A percentile compares a stretch with the other conserved stretches of the same genome.
phyloP scores from a whole-genome alignment of 2,329 filamentous ascomycete species.

The Cryphonectria nitschkei region DNA sequence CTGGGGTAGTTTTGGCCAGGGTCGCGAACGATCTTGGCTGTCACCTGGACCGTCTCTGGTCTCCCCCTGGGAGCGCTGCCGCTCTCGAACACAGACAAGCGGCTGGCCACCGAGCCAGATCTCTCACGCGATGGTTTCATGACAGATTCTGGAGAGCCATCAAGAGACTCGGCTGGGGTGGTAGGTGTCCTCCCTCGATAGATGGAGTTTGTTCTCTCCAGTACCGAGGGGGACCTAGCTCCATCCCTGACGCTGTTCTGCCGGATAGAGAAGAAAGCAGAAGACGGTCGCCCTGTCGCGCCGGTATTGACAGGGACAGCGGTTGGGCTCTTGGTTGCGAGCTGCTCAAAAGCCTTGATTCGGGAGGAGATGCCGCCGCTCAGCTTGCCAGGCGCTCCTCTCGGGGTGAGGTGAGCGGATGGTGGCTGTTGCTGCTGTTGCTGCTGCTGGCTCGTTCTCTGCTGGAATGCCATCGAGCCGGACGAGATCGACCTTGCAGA shows the following conservation, averaged over 20 bases:
- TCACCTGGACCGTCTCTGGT: slow-evolving; percentile 85
- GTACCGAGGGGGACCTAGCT: slow-evolving; percentile 50
- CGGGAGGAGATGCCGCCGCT: slow-evolving; percentile 91
- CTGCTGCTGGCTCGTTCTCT: slow-evolving; percentile 57
- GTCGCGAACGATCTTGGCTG: slow-evolving; percentile 79
- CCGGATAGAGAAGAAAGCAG: slow-evolving; percentile 63
- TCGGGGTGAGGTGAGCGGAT: slow-evolving; percentile 58
- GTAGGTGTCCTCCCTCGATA: slow-evolving; percentile 40
- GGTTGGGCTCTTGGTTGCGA: slow-evolving; percentile 52
- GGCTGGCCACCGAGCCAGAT: slow-evolving; percentile 58
- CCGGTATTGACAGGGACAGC: slow-evolving; percentile 29
- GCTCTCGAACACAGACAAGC: slow-evolving; percentile 60
- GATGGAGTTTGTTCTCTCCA: slow-evolving; percentile 48
- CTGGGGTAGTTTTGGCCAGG: slow-evolving; percentile 48
- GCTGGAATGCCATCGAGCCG: slow-evolving; percentile 56
- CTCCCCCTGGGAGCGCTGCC: slow-evolving; percentile 49
- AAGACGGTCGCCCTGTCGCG: slow-evolving; percentile 48
- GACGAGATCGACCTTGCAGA: slow-evolving; percentile 59
- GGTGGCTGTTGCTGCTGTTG: slow-evolving; percentile 38
- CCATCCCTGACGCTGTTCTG: slow-evolving; percentile 48
- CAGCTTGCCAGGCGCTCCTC: slow-evolving; percentile 73
- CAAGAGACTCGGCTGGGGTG: slow-evolving; percentile 45
- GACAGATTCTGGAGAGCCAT: slow-evolving; percentile 51
- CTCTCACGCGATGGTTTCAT: slow-evolving; percentile 46
- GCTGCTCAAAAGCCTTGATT: slow-evolving; percentile 89